Evolutionary conservation across 495 filamentous ascomycete genomes (phyloP).

Genomic region (Aspergillus leporis): DNA sequence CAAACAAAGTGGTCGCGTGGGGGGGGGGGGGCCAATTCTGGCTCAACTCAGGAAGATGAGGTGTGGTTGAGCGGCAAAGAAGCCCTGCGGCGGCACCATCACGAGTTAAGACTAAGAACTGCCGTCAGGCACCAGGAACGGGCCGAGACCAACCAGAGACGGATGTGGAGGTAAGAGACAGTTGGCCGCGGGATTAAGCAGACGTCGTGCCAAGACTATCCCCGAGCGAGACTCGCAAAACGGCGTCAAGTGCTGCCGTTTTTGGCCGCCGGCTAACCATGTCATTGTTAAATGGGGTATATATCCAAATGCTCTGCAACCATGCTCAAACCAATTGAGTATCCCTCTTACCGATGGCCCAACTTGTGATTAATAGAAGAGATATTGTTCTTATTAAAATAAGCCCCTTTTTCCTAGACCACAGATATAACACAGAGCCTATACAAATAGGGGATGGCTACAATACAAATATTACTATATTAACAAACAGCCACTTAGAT

Average conservation of each 20-base stretch:
- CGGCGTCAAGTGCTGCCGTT: conserved; percentile 15
- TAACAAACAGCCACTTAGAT: no score
- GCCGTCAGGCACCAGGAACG: no score
- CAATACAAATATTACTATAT: no score
- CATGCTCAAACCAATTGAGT: no score
- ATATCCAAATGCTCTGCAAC: no score
- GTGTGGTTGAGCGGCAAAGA: neutral
- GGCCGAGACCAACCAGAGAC: neutral
- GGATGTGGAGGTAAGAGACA: neutral
- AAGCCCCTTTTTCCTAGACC: no score
- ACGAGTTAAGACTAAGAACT: no score
- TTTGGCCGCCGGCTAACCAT: conserved; percentile 13
- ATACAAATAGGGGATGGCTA: no score
- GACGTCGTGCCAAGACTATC: conserved; percentile 11
- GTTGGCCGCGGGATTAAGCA: neutral
- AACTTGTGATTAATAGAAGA: no score
- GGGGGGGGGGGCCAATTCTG: conserved; percentile 3
- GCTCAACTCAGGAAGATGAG: neutral
- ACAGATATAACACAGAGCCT: no score
- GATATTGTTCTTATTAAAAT: no score
- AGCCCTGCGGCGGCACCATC: conserved; percentile 7
- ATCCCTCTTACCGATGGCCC: no score
- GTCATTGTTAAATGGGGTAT: conserved; percentile 10
- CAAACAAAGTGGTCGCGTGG: neutral
- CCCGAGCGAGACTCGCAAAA: conserved; percentile 15